phyloP scores from a whole-genome alignment of 2,329 filamentous ascomycete genomes.

The Sporothrix pseudoabietina region DNA sequence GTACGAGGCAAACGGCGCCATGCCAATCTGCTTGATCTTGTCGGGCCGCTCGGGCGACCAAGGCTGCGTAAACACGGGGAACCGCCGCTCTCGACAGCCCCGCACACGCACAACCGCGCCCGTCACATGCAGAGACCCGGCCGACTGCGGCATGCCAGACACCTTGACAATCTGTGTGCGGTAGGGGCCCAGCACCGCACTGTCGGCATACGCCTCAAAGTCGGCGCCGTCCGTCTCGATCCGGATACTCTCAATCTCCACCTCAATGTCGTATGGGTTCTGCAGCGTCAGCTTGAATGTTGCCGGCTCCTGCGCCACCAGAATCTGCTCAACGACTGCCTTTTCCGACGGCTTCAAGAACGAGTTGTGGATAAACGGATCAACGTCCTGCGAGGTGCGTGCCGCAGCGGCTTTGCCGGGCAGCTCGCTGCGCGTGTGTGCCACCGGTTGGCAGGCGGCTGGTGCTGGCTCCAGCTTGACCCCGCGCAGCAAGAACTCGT shows the following conservation, averaged over 20 bases:
- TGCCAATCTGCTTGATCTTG: conserved; percentile 76
- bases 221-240: conserved; percentile 73
- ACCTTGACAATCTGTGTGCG: conserved; percentile 78
- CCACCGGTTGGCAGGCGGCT: conserved; percentile 62
- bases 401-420: conserved; percentile 51
- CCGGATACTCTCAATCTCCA: conserved; percentile 81
- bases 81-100: conserved; percentile 78
- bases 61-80: conserved; percentile 76
- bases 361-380: conserved; percentile 94
- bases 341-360: conserved; percentile 72
- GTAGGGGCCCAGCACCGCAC: conserved; percentile 74
- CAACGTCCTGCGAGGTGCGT: conserved; percentile 62
- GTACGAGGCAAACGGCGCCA: conserved; percentile 57
- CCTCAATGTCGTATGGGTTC: conserved; percentile 90
- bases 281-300: conserved; percentile 83
- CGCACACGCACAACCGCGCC: conserved; percentile 79
- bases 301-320: conserved; percentile 78
- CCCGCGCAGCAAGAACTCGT: conserved; percentile 85
- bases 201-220: conserved; percentile 68
- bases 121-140: conserved; percentile 71
- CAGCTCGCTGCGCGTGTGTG: conserved; percentile 61
- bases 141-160: conserved; percentile 64
- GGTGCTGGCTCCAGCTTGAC: conserved; percentile 69
- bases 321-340: conserved; percentile 62
- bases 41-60: conserved; percentile 71